Evolutionary conservation across 495 filamentous ascomycete genomes (phyloP).

Genomic region (Cairneyella variabilis): DNA sequence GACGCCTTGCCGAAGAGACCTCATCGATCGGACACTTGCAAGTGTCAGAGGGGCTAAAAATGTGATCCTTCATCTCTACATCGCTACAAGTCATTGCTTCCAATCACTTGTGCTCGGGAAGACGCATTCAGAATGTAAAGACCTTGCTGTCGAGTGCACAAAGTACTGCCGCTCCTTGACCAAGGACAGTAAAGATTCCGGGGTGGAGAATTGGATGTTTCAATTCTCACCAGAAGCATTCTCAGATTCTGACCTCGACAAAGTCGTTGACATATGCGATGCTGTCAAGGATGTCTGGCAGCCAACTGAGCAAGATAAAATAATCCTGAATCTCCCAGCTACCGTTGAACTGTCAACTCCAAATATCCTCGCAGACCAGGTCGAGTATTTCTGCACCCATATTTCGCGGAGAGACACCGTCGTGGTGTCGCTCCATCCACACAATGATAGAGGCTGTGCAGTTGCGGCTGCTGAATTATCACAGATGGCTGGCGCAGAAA

Average conservation of each 20-base stretch:
- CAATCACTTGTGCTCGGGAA: constrained; percentile 81
- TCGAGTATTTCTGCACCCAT: constrained; percentile 85
- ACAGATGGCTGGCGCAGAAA: constrained; percentile 89
- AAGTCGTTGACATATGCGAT: constrained; percentile 67
- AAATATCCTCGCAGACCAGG: constrained; percentile 91
- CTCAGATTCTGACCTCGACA: constrained; percentile 67
- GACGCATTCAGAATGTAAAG: constrained; percentile 72
- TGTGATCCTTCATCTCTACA: constrained; percentile 88
- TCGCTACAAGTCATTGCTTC: constrained; percentile 90
- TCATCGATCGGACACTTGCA: constrained; percentile 83
- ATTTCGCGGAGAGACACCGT: constrained; percentile 76
- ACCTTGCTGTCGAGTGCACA: constrained; percentile 78
- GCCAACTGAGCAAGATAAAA: constrained; percentile 69
- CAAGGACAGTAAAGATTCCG: constrained; percentile 77
- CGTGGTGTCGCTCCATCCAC: constrained; percentile 77
- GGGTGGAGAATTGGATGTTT: constrained; percentile 79
- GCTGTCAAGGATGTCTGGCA: constrained; percentile 75
- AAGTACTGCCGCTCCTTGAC: constrained; percentile 81
- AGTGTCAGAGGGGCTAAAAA: constrained; percentile 85
- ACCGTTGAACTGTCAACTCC: constrained; percentile 94
- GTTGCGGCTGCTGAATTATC: constrained; percentile 81
- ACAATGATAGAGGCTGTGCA: constrained; percentile 90
- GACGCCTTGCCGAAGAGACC: constrained; percentile 83
- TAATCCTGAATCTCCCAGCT: constrained; percentile 95
- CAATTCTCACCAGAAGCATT: constrained; percentile 89